Base-by-base conservation (phyloP, 768 basidiomycete genomes). In the Leccinellum luteum region DNA sequence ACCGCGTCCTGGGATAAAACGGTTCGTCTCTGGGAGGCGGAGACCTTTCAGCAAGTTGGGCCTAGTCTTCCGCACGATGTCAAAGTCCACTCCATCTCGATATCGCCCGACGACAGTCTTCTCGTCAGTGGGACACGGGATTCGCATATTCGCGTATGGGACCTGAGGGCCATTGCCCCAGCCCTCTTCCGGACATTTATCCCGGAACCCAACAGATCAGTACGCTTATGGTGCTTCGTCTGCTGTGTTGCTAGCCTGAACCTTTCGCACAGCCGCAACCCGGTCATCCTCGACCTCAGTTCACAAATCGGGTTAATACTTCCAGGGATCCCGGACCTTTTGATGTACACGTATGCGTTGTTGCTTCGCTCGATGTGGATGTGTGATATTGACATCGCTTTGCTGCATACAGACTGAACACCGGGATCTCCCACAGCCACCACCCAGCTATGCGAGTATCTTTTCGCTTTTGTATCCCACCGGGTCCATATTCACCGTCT, bases 1-100 rank as follows among this genome's bases (percentile, higher is more conserved):
- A 72, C 70, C 7, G 70, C 61, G 1, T 73, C 70, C 4, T 59
- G 51, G 60, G 71, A 72, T 21, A 64, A 51, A 21, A 73, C 70
- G 2, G 56, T 70, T 21, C 60, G 71, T 43, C 52, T 73, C 27
- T 73, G 70, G 68, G 66, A 69, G 41, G 53, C 57, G 0, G 43
- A 21, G 21, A 61, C 67, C 2, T 57, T 62, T 21, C 58, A 60
- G 21, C 67, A 59, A 48, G 30, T 64, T 5, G 65, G 60, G 13
- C 64, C 64, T 2, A 25, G 3, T 15, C 67, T 68, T 43, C 44
- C 23, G 35, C 66, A 68, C 19, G 44, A 57, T 17, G 7, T 48
- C 14, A 35, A 34, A 10, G 51, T 64, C 5, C 32, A 52, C 25
- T 60, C 58, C 7, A 41, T 69, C 44, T 59, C 66, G 0, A 52